phyloP scores from a whole-genome alignment of 1,284 basidiomycete species.

The Volvariella volvacea region DNA sequence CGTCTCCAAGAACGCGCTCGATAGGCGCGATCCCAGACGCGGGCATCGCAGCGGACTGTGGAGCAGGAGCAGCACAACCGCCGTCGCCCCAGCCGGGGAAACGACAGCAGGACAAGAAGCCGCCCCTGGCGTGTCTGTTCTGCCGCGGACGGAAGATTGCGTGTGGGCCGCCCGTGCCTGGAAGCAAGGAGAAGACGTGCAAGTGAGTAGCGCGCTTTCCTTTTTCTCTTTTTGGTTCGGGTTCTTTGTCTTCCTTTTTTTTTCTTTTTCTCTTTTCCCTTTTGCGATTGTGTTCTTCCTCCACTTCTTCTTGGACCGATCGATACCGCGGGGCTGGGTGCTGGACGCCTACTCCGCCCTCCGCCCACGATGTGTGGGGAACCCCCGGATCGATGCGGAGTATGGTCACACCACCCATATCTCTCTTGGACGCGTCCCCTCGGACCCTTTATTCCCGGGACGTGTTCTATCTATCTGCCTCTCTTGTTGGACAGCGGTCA shows the following conservation, averaged over 20 bases:
- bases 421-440: background rate
- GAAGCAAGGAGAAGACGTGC: constrained; percentile 49
- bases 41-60: no score
- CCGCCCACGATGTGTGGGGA: no score
- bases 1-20: no score
- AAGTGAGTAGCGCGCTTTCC: constrained; percentile 39
- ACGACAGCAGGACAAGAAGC: constrained; percentile 37
- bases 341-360: no score
- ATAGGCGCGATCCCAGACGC: no score
- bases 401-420: background rate
- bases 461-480: no score
- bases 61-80: no score
- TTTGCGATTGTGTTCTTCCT: constrained; percentile 4
- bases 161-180: constrained; percentile 46
- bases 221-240: constrained; percentile 8
- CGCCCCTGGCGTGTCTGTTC: constrained; percentile 52
- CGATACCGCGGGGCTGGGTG: no score
- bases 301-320: background rate
- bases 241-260: background rate
- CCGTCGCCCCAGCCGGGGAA: constrained; percentile 13
- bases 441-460: no score
- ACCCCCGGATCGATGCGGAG: no score
- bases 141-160: constrained; percentile 61
- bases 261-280: background rate
- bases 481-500: no score